A percentile compares a stretch with the other conserved stretches of the same genome.
These are phyloP conservation scores for Pseudopyricularia javanii DNA, from an alignment of 2,329 filamentous ascomycete genomes.

Conservation along the genomic window DNA sequence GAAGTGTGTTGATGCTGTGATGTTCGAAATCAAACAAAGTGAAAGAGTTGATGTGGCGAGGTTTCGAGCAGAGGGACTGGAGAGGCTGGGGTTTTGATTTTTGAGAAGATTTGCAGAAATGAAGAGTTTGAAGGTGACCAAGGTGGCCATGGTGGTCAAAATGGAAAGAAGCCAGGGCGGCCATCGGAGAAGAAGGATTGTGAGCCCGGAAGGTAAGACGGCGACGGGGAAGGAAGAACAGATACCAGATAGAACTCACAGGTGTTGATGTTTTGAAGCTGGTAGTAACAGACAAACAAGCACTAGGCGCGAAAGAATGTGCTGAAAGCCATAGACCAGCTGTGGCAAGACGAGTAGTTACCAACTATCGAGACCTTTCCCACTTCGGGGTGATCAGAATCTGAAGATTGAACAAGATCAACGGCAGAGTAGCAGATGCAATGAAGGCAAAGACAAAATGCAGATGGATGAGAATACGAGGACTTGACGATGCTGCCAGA, in stretches of 20 bases:
- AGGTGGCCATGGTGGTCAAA: no score
- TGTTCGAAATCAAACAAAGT: slow-evolving; percentile 8
- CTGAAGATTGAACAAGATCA: no score
- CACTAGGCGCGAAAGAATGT: neutral
- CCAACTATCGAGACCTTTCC: neutral
- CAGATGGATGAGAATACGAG: no score
- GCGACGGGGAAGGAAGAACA: no score
- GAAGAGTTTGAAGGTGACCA: neutral
- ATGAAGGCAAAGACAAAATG: no score
- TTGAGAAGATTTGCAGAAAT: neutral
- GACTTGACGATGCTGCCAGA: neutral
- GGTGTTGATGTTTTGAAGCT: neutral
- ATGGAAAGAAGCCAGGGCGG: neutral
- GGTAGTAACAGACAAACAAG: neutral
- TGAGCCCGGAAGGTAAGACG: neutral
- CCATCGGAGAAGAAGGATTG: neutral
- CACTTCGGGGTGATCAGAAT: neutral
- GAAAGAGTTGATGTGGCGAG: neutral
- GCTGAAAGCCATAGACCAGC: no score
- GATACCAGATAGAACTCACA: neutral
- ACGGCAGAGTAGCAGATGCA: no score
- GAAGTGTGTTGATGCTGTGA: slow-evolving; percentile 11
- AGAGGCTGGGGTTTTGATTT: slow-evolving; percentile 3
- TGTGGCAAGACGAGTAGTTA: no score
- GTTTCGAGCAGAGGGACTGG: neutral